phyloP scores from a whole-genome alignment of 345 rosid genomes.

The Erysimum cheiranthoides region DNA sequence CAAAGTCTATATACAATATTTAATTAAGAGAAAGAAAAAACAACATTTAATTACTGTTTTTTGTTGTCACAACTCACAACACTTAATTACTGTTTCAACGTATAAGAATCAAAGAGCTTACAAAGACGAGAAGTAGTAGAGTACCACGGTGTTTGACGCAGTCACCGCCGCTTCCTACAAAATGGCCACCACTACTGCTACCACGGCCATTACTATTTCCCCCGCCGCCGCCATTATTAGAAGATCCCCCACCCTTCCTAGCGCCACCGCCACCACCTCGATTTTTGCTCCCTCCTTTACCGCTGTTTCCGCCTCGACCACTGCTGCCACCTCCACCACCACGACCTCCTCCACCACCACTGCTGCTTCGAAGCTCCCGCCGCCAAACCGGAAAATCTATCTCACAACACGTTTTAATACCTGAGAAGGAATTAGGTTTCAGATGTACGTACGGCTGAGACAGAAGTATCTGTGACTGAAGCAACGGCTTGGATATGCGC shows the following conservation, averaged over 20 bases:
- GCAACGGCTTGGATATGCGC: slow-evolving; percentile 5
- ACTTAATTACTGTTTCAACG: not conserved
- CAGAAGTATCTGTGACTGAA: not conserved
- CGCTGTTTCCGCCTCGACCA: not conserved
- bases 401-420: not conserved
- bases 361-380: slow-evolving; percentile 24
- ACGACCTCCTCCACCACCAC: slow-evolving; percentile 1
- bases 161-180: slow-evolving; percentile 14
- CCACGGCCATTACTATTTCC: slow-evolving; percentile 23
- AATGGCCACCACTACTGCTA: slow-evolving; percentile 10
- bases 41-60: not conserved
- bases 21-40: no score
- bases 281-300: not conserved
- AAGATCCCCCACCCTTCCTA: slow-evolving; percentile 18
- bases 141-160: slow-evolving; percentile 11
- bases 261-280: slow-evolving; percentile 17
- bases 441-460: slow-evolving; percentile 26
- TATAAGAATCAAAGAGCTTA: slow-evolving; percentile 11
- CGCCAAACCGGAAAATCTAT: slow-evolving; percentile 8
- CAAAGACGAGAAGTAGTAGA: slow-evolving; percentile 2
- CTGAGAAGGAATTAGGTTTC: slow-evolving; percentile 6
- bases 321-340: slow-evolving; percentile 27
- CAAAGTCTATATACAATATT: slow-evolving; percentile 22
- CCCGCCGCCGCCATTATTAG: not conserved
- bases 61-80: not conserved